These are phyloP conservation scores for Trametes coccinea DNA, from an alignment of 768 basidiomycete genomes.

Conservation along the genomic window DNA sequence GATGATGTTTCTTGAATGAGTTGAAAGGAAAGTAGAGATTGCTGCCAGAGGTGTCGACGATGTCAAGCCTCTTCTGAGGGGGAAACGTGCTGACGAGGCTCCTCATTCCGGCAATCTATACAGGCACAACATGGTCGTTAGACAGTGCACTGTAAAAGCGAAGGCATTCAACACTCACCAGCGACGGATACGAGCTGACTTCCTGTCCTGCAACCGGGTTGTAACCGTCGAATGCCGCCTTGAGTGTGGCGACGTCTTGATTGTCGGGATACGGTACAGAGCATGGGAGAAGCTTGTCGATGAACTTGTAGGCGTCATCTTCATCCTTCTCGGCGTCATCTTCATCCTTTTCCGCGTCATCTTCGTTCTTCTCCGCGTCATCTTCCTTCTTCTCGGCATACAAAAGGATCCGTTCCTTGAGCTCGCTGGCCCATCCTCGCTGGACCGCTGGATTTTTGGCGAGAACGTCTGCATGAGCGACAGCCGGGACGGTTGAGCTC, in stretches of 20 bases:
- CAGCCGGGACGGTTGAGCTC: background rate
- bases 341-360: no score
- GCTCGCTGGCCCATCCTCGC: background rate
- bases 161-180: background rate
- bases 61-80: background rate
- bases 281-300: slow-evolving; percentile 6
- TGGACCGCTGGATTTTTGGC: background rate
- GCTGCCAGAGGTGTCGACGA: background rate
- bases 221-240: background rate
- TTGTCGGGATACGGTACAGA: background rate
- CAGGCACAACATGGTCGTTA: background rate
- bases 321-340: no score
- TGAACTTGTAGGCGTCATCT: background rate
- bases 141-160: background rate
- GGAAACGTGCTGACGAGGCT: background rate
- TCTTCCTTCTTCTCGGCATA: background rate
- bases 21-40: background rate
- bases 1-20: slow-evolving; percentile 1
- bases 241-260: background rate
- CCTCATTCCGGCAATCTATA: background rate
- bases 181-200: background rate
- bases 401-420: background rate
- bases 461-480: background rate
- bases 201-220: background rate
- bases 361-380: background rate